A percentile compares a stretch with the other conserved stretches of the same genome.
Evolutionary conservation across 2,329 filamentous ascomycete genomes (phyloP).

Genomic region (Penicillium concentricum): DNA sequence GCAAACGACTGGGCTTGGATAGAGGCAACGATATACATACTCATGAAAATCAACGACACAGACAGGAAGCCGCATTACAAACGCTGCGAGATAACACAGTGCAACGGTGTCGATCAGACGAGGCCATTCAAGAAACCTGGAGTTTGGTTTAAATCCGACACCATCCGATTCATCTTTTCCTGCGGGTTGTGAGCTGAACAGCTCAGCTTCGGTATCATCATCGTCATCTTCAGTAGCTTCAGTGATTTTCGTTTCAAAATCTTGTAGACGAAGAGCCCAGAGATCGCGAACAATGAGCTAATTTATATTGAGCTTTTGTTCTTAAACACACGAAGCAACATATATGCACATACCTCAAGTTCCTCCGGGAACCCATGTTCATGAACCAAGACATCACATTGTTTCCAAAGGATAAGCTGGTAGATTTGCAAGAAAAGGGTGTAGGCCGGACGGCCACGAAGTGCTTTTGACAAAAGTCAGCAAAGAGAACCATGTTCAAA

Average conservation of each 20-base stretch:
- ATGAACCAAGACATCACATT: conserved; percentile 71
- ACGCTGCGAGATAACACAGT: conserved; percentile 74
- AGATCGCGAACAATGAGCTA: conserved; percentile 71
- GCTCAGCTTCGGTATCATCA: conserved; percentile 44
- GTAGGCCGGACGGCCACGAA: conserved; percentile 65
- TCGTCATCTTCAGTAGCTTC: conserved; percentile 36
- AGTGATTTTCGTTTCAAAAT: conserved; percentile 50
- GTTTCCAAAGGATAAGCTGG: conserved; percentile 80
- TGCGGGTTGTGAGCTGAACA: conserved; percentile 61
- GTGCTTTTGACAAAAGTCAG: conserved; percentile 51
- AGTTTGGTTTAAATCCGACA: conserved; percentile 34
- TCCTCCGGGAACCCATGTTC: conserved; percentile 66
- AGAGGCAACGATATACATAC: conserved; percentile 27
- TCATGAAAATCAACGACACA: conserved; percentile 67
- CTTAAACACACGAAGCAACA: not conserved
- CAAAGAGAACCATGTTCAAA: conserved; percentile 22
- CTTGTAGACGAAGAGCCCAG: conserved; percentile 73
- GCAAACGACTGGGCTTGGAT: not conserved
- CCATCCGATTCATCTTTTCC: conserved; percentile 46
- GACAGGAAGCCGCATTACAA: conserved; percentile 75
- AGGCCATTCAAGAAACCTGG: conserved; percentile 52
- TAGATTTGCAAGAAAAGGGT: conserved; percentile 80
- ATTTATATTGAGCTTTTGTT: not conserved
- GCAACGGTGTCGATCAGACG: conserved; percentile 71
- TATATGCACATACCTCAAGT: conserved; percentile 58